These are phyloP conservation scores for Oryza longistaminata DNA, from an alignment of 176 grass and related monocot genomes.

Conservation along the genomic window DNA sequence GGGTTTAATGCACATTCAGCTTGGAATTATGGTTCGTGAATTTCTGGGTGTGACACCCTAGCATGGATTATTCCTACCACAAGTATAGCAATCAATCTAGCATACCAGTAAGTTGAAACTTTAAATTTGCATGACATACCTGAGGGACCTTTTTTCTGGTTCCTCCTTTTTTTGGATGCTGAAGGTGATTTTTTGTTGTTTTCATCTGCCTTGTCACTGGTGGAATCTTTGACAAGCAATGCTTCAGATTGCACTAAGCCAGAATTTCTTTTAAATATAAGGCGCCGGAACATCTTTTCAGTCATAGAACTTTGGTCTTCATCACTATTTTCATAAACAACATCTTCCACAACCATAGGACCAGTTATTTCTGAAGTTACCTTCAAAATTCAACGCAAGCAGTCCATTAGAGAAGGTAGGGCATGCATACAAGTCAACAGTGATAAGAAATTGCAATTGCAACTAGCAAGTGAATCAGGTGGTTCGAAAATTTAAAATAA, in stretches of 20 bases:
- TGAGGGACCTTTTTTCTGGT: constrained; percentile 53
- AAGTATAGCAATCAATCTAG: neutral
- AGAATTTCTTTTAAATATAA: constrained; percentile 88
- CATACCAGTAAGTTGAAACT: constrained; percentile 1
- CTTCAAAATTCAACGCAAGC: constrained; percentile 48
- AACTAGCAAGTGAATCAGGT: constrained; percentile 15
- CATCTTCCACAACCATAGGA: constrained; percentile 90
- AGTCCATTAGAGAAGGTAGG: constrained; percentile 27
- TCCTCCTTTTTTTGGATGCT: constrained; percentile 58
- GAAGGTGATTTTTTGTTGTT: constrained; percentile 48
- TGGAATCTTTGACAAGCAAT: constrained; percentile 54
- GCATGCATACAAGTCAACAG: neutral
- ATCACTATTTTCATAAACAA: constrained; percentile 73
- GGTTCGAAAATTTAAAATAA: constrained; percentile 7
- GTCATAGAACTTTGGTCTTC: constrained; percentile 37
- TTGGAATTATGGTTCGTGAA: too few relatives aligned
- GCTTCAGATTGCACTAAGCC: constrained; percentile 96
- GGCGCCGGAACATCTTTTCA: constrained; percentile 67
- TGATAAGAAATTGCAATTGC: neutral
- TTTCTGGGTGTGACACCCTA: too few relatives aligned
- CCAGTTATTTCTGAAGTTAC: constrained; percentile 82
- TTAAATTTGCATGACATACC: constrained; percentile 28
- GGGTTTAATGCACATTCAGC: too few relatives aligned
- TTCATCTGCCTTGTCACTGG: constrained; percentile 35
- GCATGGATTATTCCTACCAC: neutral